Base-by-base conservation (phyloP, 1,284 basidiomycete species). In the Papiliotrema laurentii region DNA sequence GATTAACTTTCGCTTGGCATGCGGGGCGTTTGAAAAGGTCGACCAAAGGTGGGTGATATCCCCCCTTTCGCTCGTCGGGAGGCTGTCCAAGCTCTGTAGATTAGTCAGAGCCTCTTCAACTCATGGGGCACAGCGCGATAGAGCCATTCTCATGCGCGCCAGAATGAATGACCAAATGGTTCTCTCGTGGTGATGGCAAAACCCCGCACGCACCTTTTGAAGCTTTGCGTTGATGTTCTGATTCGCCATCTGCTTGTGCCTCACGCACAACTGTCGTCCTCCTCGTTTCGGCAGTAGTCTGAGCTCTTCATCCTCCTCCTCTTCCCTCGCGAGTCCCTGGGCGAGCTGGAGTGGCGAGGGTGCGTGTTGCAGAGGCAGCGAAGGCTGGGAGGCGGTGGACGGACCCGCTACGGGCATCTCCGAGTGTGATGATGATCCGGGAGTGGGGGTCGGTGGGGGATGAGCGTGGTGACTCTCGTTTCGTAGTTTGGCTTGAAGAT, bases 221-320 rank as follows among this genome's bases (percentile, higher is more conserved):
- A 98, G 79, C 75, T 88, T 92, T 53, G 89, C 77, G 68, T 89
- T 96, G 25, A 86, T 91, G 21, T 90, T 91, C 71, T 96, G 86
- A 75, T 98, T 93, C 7, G 96, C 96, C 87, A 97, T 98, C 42
- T 93, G 81, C 75, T 96, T 89, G 75, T 99, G 94, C 34, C 72
- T 59, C 2, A 74, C 71, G 46, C 72, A 75, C 4, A 75, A 64
- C 53, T 71, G 71, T 27, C 67, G 57, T 14, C 66, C 66, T 34
- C 62, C 65, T 46, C 66, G 54, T 7, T 56, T 54, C 13, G 65
- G 60, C 3, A 64, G 58, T 28, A 66, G 58, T 50, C 63, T 59
- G 22, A 63, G 44, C 6, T 34, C 34, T n/a, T 40, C 37, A 11
- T 14, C 34, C 16, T 46, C 30, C 10, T 18, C 26, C 11, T 39